A percentile compares a stretch with the other conserved stretches of the same genome.
phyloP scores from a whole-genome alignment of 805 yeast genomes.

The Ogataea polymorpha region DNA sequence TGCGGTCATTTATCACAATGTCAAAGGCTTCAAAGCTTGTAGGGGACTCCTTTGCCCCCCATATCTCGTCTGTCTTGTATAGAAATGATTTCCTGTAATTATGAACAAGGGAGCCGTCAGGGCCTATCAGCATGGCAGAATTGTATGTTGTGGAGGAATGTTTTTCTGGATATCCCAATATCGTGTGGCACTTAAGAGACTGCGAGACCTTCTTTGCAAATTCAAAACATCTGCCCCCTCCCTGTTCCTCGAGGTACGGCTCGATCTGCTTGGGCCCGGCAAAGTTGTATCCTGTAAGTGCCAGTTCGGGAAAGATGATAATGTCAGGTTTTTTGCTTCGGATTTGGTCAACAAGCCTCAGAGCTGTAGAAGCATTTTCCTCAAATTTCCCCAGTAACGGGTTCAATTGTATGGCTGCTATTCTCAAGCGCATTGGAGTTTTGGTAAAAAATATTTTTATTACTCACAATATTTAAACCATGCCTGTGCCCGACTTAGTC shows the following conservation, averaged over 20 bases:
- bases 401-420: conserved; percentile 68
- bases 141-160: conserved; percentile 48
- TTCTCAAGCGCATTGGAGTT: conserved; percentile 43
- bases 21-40: conserved; percentile 53
- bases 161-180: conserved; percentile 81
- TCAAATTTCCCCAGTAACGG: conserved; percentile 60
- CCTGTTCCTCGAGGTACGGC: conserved; percentile 53
- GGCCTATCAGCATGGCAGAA: conserved; percentile 63
- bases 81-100: conserved; percentile 76
- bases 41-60: conserved; percentile 77
- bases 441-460: neutral
- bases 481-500: conserved; percentile 47
- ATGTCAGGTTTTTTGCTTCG: conserved; percentile 46
- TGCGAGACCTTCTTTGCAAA: conserved; percentile 58
- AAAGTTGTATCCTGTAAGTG: conserved; percentile 82
- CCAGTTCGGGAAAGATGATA: conserved; percentile 79
- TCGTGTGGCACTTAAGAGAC: conserved; percentile 56
- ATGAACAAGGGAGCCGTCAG: conserved; percentile 53
- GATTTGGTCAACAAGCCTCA: conserved; percentile 34
- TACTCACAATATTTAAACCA: conserved; percentile 11
- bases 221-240: conserved; percentile 39
- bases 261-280: conserved; percentile 40
- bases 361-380: conserved; percentile 49
- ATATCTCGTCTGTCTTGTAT: conserved; percentile 72
- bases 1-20: conserved; percentile 33